Conservation (phyloP, 139 green algal species). For the Chlorella sp. region DNA sequence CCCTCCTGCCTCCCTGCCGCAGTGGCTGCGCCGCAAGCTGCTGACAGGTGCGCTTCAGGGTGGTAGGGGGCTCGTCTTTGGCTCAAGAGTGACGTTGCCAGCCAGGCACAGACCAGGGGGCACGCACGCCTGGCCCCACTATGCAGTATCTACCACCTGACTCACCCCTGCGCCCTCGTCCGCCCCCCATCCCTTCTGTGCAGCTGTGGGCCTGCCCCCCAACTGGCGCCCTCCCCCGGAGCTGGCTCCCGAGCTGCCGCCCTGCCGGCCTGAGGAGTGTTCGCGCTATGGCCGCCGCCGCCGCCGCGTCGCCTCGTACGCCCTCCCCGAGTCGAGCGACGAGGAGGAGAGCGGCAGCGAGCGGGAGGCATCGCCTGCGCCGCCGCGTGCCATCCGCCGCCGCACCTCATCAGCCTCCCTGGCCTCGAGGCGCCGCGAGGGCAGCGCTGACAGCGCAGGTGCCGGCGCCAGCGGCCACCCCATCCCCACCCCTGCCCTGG, state of each 20-base stretch:
- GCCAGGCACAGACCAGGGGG: no score
- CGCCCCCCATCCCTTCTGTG: not conserved
- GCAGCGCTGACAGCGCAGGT: not conserved
- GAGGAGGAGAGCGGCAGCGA: not conserved
- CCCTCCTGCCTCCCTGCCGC: not conserved
- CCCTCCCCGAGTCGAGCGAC: not conserved
- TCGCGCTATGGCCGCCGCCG: conserved; percentile 2
- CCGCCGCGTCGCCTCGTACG: not conserved
- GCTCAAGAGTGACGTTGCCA: not conserved
- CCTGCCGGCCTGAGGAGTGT: not conserved
- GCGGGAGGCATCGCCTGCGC: not conserved
- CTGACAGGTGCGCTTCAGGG: not conserved
- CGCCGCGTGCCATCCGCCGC: not conserved
- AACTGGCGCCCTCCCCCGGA: not conserved
- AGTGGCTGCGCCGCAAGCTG: conserved; percentile 26
- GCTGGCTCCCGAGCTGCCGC: not conserved
- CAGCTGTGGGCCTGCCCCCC: conserved; percentile 9
- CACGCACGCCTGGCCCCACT: no score
- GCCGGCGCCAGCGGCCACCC: not conserved
- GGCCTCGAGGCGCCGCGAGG: no score
- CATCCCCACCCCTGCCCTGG: not conserved
- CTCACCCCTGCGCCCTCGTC: not conserved
- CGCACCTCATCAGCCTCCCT: no score
- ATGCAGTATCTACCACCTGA: not conserved
- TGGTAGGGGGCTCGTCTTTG: not conserved